A percentile compares a stretch with the other conserved stretches of the same genome.
Conservation (phyloP, 2,329 filamentous ascomycete genomes). For the Sporothrix curviconia region DNA sequence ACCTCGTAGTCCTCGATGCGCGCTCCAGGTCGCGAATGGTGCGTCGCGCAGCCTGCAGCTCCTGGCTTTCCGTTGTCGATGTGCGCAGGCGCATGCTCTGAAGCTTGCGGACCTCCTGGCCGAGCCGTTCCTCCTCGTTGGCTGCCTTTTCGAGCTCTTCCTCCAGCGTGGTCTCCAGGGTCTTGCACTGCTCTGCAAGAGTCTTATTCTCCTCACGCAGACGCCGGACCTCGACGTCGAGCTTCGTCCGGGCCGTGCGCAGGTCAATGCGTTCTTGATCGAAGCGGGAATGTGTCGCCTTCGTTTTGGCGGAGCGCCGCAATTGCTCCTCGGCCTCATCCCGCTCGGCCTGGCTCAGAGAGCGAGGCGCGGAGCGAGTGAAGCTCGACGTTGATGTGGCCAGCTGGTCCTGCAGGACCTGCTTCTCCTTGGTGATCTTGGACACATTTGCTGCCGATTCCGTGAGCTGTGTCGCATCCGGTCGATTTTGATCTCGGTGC, state of each 20-base stretch:
- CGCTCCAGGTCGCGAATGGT: slow-evolving; percentile 61
- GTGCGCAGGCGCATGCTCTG: slow-evolving; percentile 38
- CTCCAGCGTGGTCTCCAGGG: slow-evolving; percentile 57
- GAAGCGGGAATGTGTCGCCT: slow-evolving; percentile 51
- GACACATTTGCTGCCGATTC: slow-evolving; percentile 53
- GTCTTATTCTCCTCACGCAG: slow-evolving; percentile 57
- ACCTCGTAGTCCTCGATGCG: slow-evolving; percentile 50
- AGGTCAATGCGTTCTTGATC: slow-evolving; percentile 65
- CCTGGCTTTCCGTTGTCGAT: slow-evolving; percentile 44
- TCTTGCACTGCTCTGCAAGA: slow-evolving; percentile 49
- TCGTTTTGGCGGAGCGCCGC: slow-evolving; percentile 47
- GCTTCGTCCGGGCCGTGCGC: slow-evolving; percentile 57
- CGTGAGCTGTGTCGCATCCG: slow-evolving; percentile 51
- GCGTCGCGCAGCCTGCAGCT: slow-evolving; percentile 52
- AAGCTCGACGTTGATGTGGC: slow-evolving; percentile 53
- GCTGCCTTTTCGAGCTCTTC: slow-evolving; percentile 61
- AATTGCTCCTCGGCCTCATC: slow-evolving; percentile 60
- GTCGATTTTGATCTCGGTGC: slow-evolving; percentile 37
- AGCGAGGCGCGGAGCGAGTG: slow-evolving; percentile 50
- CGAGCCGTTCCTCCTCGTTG: slow-evolving; percentile 58
- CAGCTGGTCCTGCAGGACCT: slow-evolving; percentile 57
- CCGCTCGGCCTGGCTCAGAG: slow-evolving; percentile 56
- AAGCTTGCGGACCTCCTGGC: slow-evolving; percentile 47
- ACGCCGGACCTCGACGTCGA: slow-evolving; percentile 60
- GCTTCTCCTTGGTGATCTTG: slow-evolving; percentile 47